Conservation (phyloP, 2,329 filamentous ascomycete species). For the Cladosporium halotolerans region DNA sequence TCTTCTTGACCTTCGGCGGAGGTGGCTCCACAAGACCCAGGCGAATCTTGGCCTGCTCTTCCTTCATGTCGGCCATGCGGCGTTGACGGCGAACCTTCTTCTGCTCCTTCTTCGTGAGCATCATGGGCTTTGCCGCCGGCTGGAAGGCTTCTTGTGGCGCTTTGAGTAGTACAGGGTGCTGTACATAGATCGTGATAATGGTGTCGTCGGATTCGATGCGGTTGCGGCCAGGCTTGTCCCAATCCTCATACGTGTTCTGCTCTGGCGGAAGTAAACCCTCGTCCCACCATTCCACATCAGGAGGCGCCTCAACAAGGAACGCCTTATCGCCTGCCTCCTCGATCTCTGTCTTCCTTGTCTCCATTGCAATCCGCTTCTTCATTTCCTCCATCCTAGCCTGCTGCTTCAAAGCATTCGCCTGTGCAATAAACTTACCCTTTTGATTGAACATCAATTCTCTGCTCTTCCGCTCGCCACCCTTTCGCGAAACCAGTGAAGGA, state of each 20-base stretch:
- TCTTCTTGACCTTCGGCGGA: slow-evolving; percentile 93
- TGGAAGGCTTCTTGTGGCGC: slow-evolving; percentile 83
- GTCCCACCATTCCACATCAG: slow-evolving; percentile 96
- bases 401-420: slow-evolving; percentile 80
- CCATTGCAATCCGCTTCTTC: slow-evolving; percentile 86
- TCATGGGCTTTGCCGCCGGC: slow-evolving; percentile 80
- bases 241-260: slow-evolving; percentile 57
- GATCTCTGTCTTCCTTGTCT: slow-evolving; percentile 82
- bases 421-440: slow-evolving; percentile 94
- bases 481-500: slow-evolving; percentile 56
- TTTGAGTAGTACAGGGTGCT: slow-evolving; percentile 85
- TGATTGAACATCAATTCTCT: slow-evolving; percentile 83
- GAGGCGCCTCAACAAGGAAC: slow-evolving; percentile 76
- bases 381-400: slow-evolving; percentile 87
- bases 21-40: slow-evolving; percentile 84
- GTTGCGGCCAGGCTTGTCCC: slow-evolving; percentile 56
- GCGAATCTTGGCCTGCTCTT: slow-evolving; percentile 92
- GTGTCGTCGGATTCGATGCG: slow-evolving; percentile 74
- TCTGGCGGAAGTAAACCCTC: slow-evolving; percentile 73
- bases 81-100: slow-evolving; percentile 84
- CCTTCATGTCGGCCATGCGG: slow-evolving; percentile 87
- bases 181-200: slow-evolving; percentile 84
- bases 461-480: slow-evolving; percentile 58
- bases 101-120: slow-evolving; percentile 83
- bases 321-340: slow-evolving; percentile 92